Base-by-base conservation (phyloP, 2,329 filamentous ascomycete species). In the Ophiocordyceps robertsii region DNA sequence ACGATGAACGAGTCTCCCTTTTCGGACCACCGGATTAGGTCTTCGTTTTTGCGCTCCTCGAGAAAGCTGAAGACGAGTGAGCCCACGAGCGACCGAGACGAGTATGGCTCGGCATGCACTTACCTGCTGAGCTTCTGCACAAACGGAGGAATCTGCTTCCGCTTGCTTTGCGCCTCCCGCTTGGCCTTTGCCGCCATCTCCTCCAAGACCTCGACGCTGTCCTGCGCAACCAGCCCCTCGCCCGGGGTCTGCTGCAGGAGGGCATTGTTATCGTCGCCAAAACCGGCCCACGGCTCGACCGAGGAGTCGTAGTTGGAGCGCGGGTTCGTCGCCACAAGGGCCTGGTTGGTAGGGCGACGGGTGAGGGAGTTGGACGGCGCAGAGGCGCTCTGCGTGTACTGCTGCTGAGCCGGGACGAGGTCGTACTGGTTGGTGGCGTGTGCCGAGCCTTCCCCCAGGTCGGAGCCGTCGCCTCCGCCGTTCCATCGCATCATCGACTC, bases 51-150 rank as follows among this genome's bases (percentile, higher is more conserved):
- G 33, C 82, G 81, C 56, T 93, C 83, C 54, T 98, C 89, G 13
- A 98, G 73, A 56, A 96, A 98, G 60, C 92, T 96, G 38, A 31
- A 6, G 21, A 13, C 27, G 14, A 14, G 29, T n/a, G 29, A 43
- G 37, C 17, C 16, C 11, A 24, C 19, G n/a, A n/a, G n/a, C n/a
- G 14, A 10, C 10, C 11, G 3, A 7, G 10, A 30, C 9, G n/a
- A 6, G 9, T 17, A 4, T 11, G 13, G 33, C 17, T n/a, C 17
- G n/a, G n/a, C 9, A 10, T 14, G n/a, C 30, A 56, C 76, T 66
- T 68, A 93, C 90, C 90, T 96, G 78, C 88, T 94, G 43, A 98
- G 66, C 59, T 98, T 98, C 62, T 95, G 89, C 37, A 98, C 89
- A 68, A 98, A 98, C 0, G 92, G 90, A 1, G 92, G 90, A 11